phyloP scores from a whole-genome alignment of 2,329 filamentous ascomycete species.

The Exophiala sp. region DNA sequence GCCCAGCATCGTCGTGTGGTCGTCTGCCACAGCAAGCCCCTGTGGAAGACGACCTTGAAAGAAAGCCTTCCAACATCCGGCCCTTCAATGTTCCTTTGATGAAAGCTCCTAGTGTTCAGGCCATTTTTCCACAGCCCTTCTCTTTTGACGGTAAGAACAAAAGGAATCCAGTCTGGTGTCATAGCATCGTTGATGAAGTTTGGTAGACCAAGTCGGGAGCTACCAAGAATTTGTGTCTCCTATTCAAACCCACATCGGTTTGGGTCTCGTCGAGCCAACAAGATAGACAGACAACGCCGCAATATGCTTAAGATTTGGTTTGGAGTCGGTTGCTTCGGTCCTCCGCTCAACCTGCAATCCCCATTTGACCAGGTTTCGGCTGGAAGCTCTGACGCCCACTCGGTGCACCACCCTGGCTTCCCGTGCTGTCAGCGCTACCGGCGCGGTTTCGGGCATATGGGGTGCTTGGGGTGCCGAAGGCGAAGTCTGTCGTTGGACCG shows the following conservation, averaged over 20 bases:
- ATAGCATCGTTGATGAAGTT: neutral
- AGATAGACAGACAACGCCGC: slow-evolving; percentile 5
- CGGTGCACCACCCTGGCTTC: slow-evolving; percentile 19
- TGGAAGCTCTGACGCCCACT: slow-evolving; percentile 27
- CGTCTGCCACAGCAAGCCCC: neutral
- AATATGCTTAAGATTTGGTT: slow-evolving; percentile 4
- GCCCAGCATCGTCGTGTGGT: neutral
- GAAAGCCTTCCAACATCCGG: neutral
- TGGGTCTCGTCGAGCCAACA: neutral
- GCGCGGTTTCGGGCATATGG: slow-evolving; percentile 27
- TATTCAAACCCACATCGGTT: neutral
- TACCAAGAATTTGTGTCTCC: neutral
- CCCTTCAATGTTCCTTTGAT: neutral
- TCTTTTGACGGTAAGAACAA: neutral
- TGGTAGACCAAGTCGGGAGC: neutral
- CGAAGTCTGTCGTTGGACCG: slow-evolving; percentile 20
- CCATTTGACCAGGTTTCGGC: slow-evolving; percentile 24
- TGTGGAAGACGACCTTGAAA: neutral
- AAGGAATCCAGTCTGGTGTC: neutral
- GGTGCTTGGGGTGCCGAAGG: slow-evolving; percentile 24
- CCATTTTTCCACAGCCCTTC: neutral
- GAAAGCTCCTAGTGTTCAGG: neutral
- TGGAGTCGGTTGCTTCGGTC: neutral
- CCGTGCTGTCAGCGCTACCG: slow-evolving; percentile 25
- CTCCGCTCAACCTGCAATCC: slow-evolving; percentile 20